Evolutionary conservation across 1,284 basidiomycete species (phyloP).

Genomic region (Sporisorium scitamineum): DNA sequence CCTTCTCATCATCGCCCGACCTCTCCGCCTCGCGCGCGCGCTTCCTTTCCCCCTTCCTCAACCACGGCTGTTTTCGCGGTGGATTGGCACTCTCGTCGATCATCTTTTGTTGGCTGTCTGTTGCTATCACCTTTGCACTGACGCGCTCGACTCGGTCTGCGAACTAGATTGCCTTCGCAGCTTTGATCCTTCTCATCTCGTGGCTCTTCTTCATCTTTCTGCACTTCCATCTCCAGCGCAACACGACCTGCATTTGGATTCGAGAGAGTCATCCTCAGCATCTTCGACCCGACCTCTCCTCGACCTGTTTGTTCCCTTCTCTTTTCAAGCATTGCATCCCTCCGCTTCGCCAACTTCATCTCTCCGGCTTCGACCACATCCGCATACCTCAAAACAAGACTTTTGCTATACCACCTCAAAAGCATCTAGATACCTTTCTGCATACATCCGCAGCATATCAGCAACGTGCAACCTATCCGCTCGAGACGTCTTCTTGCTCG

Average conservation of each 20-base stretch:
- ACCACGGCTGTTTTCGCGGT: neutral
- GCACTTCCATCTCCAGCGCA: neutral
- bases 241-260: neutral
- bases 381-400: slow-evolving; percentile 17
- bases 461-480: slow-evolving; percentile 4
- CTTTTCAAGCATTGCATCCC: slow-evolving; percentile 14
- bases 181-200: neutral
- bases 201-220: neutral
- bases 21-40: slow-evolving; percentile 2
- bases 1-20: slow-evolving; percentile 12
- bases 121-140: neutral
- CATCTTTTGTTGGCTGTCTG: neutral
- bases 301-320: neutral
- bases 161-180: neutral
- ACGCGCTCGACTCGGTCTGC: neutral
- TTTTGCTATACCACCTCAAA: slow-evolving; percentile 33
- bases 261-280: neutral
- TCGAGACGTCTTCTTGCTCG: neutral
- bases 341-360: slow-evolving; percentile 14
- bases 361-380: slow-evolving; percentile 14
- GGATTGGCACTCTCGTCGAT: neutral
- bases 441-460: slow-evolving; percentile 8
- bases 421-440: slow-evolving; percentile 42
- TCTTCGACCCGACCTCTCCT: neutral
- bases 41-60: neutral